Evolutionary conservation across 371 early-diverging fungal species (phyloP).

Genomic region (Quaeritorhiza haematococci): DNA sequence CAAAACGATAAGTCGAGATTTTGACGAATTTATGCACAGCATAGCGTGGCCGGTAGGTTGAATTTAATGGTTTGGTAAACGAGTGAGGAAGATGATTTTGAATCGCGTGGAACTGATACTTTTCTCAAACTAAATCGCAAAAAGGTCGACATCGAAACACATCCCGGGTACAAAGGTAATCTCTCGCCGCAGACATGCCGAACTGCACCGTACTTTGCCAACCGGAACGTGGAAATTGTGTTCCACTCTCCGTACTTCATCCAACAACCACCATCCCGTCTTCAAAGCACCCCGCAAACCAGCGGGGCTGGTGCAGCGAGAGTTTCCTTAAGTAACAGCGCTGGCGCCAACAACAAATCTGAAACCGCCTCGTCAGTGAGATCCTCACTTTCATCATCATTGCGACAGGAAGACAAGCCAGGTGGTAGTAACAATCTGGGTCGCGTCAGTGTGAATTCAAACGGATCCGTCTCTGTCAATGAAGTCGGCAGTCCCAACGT

Average conservation of each 20-base stretch:
- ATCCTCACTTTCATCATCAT: not conserved
- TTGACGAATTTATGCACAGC: constrained; percentile 62
- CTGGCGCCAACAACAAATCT: not conserved
- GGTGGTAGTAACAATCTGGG: not conserved
- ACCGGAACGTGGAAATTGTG: constrained; percentile 62
- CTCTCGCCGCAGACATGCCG: constrained; percentile 49
- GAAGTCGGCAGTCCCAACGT: too few species aligned
- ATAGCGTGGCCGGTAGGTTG: constrained; percentile 67
- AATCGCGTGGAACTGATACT: not conserved
- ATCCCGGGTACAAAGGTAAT: constrained; percentile 62
- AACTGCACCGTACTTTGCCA: constrained; percentile 68
- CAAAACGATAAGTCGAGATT: constrained; percentile 50
- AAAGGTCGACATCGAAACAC: constrained; percentile 49
- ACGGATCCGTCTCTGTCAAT: too few species aligned
- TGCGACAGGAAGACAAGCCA: not conserved
- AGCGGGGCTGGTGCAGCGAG: too few species aligned
- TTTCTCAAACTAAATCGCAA: constrained; percentile 5
- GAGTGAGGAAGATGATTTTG: too few species aligned
- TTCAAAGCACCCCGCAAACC: too few species aligned
- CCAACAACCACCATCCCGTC: constrained; percentile 1
- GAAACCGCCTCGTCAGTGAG: not conserved
- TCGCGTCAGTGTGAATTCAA: too few species aligned
- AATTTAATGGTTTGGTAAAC: not conserved
- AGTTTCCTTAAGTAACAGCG: not conserved
- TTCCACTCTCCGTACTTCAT: constrained; percentile 57